phyloP scores from a whole-genome alignment of 1,284 basidiomycete species.

The Cryptococcus sp. region DNA sequence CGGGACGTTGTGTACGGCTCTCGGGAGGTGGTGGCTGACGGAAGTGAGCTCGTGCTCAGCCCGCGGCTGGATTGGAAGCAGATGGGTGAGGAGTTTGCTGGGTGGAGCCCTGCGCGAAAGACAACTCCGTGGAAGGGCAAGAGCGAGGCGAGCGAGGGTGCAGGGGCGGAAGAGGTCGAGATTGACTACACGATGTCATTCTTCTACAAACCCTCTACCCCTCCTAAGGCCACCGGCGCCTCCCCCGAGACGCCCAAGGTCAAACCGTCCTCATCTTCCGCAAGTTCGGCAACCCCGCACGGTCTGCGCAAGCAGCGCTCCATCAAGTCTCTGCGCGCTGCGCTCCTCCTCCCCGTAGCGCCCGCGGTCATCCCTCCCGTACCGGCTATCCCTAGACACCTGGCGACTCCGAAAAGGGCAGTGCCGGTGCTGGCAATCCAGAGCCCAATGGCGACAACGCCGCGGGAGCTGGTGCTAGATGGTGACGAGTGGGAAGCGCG shows the following conservation, averaged over 20 bases:
- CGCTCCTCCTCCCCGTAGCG: slow-evolving; percentile 37
- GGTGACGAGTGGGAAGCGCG: slow-evolving; percentile 48
- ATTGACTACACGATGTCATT: slow-evolving; percentile 49
- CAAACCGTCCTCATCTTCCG: slow-evolving; percentile 1
- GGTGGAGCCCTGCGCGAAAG: slow-evolving; percentile 28
- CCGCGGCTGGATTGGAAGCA: slow-evolving; percentile 40
- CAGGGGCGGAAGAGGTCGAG: neutral
- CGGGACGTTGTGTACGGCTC: slow-evolving; percentile 27
- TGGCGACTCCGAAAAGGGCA: slow-evolving; percentile 8
- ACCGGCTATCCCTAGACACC: slow-evolving; percentile 33
- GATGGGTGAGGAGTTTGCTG: slow-evolving; percentile 37
- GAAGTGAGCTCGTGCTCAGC: slow-evolving; percentile 17
- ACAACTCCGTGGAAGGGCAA: neutral
- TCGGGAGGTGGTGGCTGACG: neutral
- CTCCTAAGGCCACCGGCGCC: slow-evolving; percentile 22
- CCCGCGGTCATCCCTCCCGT: slow-evolving; percentile 27
- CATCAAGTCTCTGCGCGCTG: slow-evolving; percentile 46
- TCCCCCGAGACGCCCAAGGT: slow-evolving; percentile 1
- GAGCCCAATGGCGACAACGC: slow-evolving; percentile 43
- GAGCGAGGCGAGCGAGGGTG: slow-evolving; percentile 1
- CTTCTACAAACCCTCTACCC: slow-evolving; percentile 49
- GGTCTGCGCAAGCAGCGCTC: slow-evolving; percentile 27
- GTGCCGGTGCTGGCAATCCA: slow-evolving; percentile 41
- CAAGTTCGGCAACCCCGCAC: neutral
- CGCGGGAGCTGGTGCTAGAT: slow-evolving; percentile 41